Percentiles rank a stretch among this genome's conserved stretches.
Evolutionary conservation across 306 rosid species (phyloP).

Genomic region (Sicyos baderoa): DNA sequence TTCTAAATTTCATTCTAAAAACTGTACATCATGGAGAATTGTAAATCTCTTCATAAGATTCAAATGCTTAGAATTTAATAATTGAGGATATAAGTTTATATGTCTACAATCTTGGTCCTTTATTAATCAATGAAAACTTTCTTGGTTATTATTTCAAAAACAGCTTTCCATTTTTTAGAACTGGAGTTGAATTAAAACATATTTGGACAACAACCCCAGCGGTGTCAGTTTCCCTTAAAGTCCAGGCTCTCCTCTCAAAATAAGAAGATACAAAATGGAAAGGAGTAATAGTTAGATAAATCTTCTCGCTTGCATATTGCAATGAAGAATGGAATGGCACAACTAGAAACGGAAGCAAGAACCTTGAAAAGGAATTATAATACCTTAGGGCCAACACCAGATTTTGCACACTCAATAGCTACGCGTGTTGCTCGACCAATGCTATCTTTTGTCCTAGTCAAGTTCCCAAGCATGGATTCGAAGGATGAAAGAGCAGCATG

Average conservation of each 20-base stretch:
- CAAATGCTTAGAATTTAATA: not conserved
- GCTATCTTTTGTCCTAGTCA: constrained; percentile 92
- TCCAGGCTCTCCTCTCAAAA: not conserved
- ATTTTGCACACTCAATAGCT: constrained; percentile 88
- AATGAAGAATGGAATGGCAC: constrained; percentile 1
- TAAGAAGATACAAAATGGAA: not conserved
- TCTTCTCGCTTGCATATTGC: not conserved
- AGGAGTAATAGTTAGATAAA: not conserved
- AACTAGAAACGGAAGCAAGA: not conserved
- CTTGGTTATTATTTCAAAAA: not conserved
- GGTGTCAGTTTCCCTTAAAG: not conserved
- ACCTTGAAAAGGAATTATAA: constrained; percentile 5
- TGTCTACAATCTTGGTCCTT: not conserved
- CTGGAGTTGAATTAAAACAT: not conserved
- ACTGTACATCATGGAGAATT: no score
- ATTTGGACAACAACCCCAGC: not conserved
- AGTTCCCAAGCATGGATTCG: constrained; percentile 66
- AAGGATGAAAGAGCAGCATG: constrained; percentile 67
- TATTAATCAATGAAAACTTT: not conserved
- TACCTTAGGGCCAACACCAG: constrained; percentile 83
- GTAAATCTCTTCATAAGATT: not conserved
- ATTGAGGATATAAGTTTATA: not conserved
- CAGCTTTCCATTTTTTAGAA: not conserved
- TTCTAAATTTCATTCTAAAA: no score
- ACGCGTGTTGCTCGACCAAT: constrained; percentile 92